Conservation (phyloP, 352 stramenopile species). For the Aphanomyces invadans region DNA sequence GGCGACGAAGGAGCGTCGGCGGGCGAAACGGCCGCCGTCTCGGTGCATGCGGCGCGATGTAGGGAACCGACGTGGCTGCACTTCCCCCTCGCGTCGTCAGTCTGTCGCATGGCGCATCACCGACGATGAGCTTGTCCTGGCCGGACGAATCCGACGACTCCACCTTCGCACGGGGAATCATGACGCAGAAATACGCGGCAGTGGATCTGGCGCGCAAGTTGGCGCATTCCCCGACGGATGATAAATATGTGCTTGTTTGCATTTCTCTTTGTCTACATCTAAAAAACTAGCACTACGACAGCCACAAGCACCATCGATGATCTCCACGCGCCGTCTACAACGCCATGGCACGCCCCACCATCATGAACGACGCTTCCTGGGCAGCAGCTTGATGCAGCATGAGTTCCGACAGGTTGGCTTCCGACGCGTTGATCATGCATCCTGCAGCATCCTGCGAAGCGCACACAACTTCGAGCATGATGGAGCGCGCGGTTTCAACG, state of each 20-base stretch:
- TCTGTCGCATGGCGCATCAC: no score
- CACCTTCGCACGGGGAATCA: no score
- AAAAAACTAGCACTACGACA: neutral
- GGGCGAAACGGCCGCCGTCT: no score
- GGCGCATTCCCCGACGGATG: no score
- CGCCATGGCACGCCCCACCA: constrained; percentile 1
- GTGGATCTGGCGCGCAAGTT: no score
- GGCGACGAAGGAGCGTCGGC: no score
- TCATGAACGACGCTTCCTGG: constrained; percentile 21
- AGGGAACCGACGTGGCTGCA: no score
- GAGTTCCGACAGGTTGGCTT: constrained; percentile 24
- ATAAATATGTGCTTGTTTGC: constrained; percentile 1
- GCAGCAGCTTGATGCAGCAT: constrained; percentile 24
- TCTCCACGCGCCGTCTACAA: neutral
- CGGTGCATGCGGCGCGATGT: no score
- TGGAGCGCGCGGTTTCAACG: constrained; percentile 2
- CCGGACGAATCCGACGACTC: no score
- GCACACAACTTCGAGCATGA: constrained; percentile 23
- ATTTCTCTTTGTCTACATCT: neutral
- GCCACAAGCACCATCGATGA: neutral
- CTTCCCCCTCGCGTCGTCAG: no score
- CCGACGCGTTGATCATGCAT: constrained; percentile 24
- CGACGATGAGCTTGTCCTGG: no score
- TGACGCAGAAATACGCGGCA: no score
- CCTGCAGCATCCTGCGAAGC: constrained; percentile 19